phyloP scores from a whole-genome alignment of 345 rosid species.

The Mangifera indica region DNA sequence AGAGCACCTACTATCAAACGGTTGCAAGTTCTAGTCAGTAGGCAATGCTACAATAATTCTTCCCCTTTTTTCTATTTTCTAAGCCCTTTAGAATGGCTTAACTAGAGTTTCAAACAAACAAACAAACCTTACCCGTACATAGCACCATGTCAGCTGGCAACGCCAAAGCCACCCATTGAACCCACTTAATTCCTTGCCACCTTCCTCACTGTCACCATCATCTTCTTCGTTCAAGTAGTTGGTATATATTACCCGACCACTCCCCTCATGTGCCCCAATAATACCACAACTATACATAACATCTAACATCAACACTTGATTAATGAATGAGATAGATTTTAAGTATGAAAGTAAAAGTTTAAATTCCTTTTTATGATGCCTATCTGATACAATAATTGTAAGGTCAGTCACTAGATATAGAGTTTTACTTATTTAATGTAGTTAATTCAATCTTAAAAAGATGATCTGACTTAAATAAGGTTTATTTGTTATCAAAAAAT shows the following conservation, averaged over 20 bases:
- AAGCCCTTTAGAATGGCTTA: background rate
- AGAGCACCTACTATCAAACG: background rate
- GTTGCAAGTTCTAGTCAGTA: background rate
- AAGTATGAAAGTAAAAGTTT: too few species aligned
- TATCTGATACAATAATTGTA: too few species aligned
- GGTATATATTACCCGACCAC: slow-evolving; percentile 24
- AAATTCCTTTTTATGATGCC: too few species aligned
- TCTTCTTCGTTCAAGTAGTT: slow-evolving; percentile 25
- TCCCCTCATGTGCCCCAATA: background rate
- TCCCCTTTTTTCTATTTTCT: background rate
- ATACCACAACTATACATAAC: too few species aligned
- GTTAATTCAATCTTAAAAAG: too few species aligned
- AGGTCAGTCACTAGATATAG: too few species aligned
- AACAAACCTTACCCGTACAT: background rate
- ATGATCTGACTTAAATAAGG: too few species aligned
- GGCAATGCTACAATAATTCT: background rate
- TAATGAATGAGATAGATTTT: too few species aligned
- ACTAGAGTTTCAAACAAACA: too few species aligned
- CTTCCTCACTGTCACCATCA: slow-evolving; percentile 24
- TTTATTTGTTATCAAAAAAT: too few species aligned
- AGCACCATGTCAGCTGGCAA: background rate
- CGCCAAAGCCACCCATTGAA: background rate
- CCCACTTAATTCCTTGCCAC: slow-evolving; percentile 1
- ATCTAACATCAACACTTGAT: too few species aligned
- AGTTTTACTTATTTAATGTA: too few species aligned